Conservation (phyloP, 2,329 filamentous ascomycete species). For the Coccinonectria pachysandricola region DNA sequence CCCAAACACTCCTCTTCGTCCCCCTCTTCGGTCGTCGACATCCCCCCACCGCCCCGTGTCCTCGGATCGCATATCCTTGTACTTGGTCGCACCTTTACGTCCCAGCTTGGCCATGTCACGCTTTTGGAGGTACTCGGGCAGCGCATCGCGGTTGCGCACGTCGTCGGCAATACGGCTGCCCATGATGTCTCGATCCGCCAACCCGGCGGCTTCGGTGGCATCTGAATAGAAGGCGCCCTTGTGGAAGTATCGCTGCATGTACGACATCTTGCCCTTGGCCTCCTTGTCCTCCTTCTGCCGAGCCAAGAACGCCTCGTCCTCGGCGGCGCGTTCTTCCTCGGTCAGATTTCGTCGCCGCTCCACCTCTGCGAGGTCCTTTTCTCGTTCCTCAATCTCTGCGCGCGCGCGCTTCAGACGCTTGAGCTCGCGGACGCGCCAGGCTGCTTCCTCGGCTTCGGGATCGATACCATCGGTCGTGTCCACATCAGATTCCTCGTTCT, state of each 20-base stretch:
- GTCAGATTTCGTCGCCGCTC: conserved; percentile 82
- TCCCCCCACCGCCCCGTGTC: conserved; percentile 85
- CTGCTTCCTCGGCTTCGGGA: conserved; percentile 77
- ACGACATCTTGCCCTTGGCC: conserved; percentile 68
- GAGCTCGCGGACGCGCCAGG: conserved; percentile 89
- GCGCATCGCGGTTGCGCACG: conserved; percentile 64
- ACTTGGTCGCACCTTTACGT: conserved; percentile 82
- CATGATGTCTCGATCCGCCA: conserved; percentile 77
- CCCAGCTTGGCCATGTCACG: conserved; percentile 90
- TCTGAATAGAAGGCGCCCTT: conserved; percentile 93
- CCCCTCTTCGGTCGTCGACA: conserved; percentile 39
- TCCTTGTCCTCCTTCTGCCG: conserved; percentile 73
- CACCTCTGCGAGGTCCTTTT: conserved; percentile 79
- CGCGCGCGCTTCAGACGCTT: conserved; percentile 80
- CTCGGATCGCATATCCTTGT: conserved; percentile 77
- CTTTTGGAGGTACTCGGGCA: conserved; percentile 88
- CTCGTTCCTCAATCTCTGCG: conserved; percentile 70
- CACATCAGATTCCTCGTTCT: conserved; percentile 60
- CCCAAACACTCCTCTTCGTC: conserved; percentile 24
- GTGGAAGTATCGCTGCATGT: conserved; percentile 95
- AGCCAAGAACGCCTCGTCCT: conserved; percentile 70
- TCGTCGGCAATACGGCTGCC: conserved; percentile 76
- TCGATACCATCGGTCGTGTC: conserved; percentile 85
- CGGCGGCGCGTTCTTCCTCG: conserved; percentile 71
- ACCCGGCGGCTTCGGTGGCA: conserved; percentile 62